These are phyloP conservation scores for Tilletia indica DNA, from an alignment of 1,284 basidiomycete species.

Conservation along the genomic window DNA sequence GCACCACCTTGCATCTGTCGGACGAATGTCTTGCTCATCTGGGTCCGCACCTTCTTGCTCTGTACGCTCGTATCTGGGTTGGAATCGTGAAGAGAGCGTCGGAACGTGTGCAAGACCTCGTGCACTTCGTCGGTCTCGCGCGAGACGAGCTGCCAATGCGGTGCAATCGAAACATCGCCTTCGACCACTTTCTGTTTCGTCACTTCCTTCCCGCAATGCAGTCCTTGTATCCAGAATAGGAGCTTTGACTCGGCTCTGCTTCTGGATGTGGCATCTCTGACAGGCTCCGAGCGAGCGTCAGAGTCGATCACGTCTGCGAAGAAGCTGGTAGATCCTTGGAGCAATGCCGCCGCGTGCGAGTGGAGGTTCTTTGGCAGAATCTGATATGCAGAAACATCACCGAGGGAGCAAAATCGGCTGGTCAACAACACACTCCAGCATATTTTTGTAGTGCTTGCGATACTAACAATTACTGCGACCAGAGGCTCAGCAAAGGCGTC, in stretches of 20 bases:
- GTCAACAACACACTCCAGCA: neutral
- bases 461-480: neutral
- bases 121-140: neutral
- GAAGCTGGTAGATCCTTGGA: neutral
- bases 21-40: too few relatives aligned
- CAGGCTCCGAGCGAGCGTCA: neutral
- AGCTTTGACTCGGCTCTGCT: neutral
- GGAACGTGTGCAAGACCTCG: neutral
- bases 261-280: neutral
- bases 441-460: neutral
- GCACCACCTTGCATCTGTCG: too few relatives aligned
- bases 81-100: neutral
- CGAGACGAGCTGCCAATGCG: slow-evolving; percentile 6
- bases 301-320: neutral
- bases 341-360: neutral
- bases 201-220: too few relatives aligned
- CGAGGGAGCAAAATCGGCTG: neutral
- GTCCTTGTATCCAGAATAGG: neutral
- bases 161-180: neutral
- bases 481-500: neutral
- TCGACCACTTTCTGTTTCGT: neutral
- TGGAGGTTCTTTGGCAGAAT: neutral
- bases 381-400: neutral
- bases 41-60: too few relatives aligned
- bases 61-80: too few relatives aligned